A percentile compares a stretch with the other conserved stretches of the same genome.
phyloP scores from a whole-genome alignment of 2,329 filamentous ascomycete species.

The Neofusicoccum laricinum region DNA sequence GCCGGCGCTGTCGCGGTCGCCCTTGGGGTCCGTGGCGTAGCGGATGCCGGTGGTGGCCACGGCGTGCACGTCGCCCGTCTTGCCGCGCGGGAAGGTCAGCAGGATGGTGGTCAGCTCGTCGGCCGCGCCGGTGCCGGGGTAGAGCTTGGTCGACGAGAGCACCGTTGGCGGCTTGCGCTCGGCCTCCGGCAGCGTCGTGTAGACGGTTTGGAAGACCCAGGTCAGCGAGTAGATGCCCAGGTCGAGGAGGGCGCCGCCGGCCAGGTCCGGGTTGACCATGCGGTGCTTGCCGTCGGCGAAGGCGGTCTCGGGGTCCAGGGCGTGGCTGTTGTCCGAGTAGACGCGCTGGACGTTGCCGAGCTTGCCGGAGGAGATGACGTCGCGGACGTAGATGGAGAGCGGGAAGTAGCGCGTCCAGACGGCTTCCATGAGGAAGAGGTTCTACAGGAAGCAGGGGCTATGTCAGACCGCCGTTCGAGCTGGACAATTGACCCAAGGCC shows the following conservation, averaged over 20 bases:
- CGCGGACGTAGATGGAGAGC: conserved; percentile 70
- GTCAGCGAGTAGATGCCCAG: conserved; percentile 85
- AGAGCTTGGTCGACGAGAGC: conserved; percentile 64
- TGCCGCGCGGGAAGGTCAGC: conserved; percentile 66
- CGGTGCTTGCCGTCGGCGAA: conserved; percentile 56
- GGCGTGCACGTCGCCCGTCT: conserved; percentile 61
- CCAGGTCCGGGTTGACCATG: conserved; percentile 80
- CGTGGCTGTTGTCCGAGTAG: conserved; percentile 58
- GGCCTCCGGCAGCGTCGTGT: conserved; percentile 66
- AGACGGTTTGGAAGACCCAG: conserved; percentile 87
- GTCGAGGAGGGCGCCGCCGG: conserved; percentile 79
- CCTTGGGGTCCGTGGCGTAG: conserved; percentile 56
- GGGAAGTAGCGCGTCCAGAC: conserved; percentile 92
- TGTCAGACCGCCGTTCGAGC: not conserved
- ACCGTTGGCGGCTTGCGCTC: conserved; percentile 65
- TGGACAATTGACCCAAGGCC: not conserved
- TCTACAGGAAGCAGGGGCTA: conserved; percentile 29
- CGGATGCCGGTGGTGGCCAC: conserved; percentile 56
- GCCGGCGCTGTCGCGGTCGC: conserved; percentile 52
- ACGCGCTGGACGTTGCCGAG: conserved; percentile 58
- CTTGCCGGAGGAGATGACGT: conserved; percentile 57
- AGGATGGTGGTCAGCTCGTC: conserved; percentile 79
- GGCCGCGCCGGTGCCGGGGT: conserved; percentile 68
- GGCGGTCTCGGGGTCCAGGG: conserved; percentile 58
- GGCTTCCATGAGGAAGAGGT: conserved; percentile 51